Evolutionary conservation across 495 filamentous ascomycete species (phyloP).

Genomic region (Terfezia claveryi): DNA sequence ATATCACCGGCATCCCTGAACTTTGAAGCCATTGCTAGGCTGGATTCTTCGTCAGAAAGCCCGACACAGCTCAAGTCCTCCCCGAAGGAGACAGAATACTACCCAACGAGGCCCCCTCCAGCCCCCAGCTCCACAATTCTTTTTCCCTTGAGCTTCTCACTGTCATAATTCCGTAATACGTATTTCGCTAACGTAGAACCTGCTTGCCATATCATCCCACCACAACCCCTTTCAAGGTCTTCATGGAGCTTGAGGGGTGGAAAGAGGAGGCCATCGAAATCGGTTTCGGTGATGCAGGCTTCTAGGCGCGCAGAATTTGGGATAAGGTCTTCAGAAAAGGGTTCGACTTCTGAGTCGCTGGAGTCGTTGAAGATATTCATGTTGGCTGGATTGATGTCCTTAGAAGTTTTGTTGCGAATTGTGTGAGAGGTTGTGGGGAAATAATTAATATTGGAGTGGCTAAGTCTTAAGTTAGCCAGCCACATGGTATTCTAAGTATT

Average conservation of each 20-base stretch:
- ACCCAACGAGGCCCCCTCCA: constrained; percentile 71
- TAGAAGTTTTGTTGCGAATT: too few relatives aligned
- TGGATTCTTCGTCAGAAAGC: constrained; percentile 1
- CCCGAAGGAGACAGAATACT: constrained; percentile 3
- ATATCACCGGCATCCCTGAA: constrained; percentile 26
- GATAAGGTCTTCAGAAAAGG: constrained; percentile 10
- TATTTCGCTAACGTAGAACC: constrained; percentile 74
- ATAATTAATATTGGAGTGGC: too few relatives aligned
- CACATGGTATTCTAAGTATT: too few relatives aligned
- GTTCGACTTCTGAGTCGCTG: constrained; percentile 17
- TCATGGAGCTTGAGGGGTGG: constrained; percentile 55
- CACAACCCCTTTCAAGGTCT: constrained; percentile 68
- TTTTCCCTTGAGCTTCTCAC: constrained; percentile 7
- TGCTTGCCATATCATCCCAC: constrained; percentile 83
- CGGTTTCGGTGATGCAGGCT: constrained; percentile 38
- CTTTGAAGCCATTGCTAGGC: constrained; percentile 41
- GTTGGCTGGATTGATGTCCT: neutral
- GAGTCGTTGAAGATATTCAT: constrained; percentile 19
- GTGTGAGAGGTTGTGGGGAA: too few relatives aligned
- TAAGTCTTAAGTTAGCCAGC: too few relatives aligned
- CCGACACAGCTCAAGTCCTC: constrained; percentile 1
- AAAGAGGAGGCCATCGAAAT: constrained; percentile 52
- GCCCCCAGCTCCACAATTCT: constrained; percentile 76
- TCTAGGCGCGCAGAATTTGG: constrained; percentile 11
- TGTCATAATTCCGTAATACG: constrained; percentile 32